A percentile compares a stretch with the other conserved stretches of the same genome.
These are phyloP conservation scores for Neostapfia colusana DNA, from an alignment of 176 grass and related monocot genomes.

Conservation along the genomic window DNA sequence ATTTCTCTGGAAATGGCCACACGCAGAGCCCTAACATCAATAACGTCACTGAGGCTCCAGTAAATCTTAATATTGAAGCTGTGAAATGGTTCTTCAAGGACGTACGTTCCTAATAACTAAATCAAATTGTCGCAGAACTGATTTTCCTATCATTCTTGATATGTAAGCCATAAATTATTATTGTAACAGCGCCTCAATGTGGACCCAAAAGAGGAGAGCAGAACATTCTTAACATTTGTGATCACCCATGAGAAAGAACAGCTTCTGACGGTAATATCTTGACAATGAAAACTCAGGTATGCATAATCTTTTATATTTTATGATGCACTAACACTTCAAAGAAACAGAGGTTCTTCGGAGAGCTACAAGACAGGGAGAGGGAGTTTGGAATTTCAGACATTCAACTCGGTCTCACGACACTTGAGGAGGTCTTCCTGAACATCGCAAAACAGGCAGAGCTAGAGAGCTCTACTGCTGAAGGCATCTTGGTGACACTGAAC, in stretches of 20 bases:
- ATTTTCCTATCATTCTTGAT: constrained; percentile 1
- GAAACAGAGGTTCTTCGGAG: constrained; percentile 76
- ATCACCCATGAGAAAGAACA: constrained; percentile 83
- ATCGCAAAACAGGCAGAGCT: constrained; percentile 91
- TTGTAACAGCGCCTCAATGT: constrained; percentile 61
- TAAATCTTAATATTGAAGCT: constrained; percentile 57
- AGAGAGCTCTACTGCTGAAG: constrained; percentile 81
- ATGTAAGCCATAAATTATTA: constrained; percentile 23
- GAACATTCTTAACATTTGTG: constrained; percentile 85
- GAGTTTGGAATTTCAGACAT: constrained; percentile 92
- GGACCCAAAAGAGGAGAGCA: constrained; percentile 81
- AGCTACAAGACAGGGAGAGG: constrained; percentile 80
- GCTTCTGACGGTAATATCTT: constrained; percentile 70
- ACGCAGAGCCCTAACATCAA: constrained; percentile 53
- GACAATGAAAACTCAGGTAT: constrained; percentile 9
- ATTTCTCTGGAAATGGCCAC: constrained; percentile 65
- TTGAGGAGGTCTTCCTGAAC: constrained; percentile 96
- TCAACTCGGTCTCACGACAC: constrained; percentile 88
- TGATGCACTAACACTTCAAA: constrained; percentile 7
- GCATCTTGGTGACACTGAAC: constrained; percentile 65
- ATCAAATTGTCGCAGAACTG: not conserved
- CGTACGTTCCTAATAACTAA: constrained; percentile 43
- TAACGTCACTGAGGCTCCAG: not conserved
- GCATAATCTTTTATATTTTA: constrained; percentile 18
- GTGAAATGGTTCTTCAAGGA: constrained; percentile 91